Percentiles rank a stretch among this genome's conserved stretches.
Conservation (phyloP, 1,139 yeast species). For the Yamadazyma dendronema region DNA sequence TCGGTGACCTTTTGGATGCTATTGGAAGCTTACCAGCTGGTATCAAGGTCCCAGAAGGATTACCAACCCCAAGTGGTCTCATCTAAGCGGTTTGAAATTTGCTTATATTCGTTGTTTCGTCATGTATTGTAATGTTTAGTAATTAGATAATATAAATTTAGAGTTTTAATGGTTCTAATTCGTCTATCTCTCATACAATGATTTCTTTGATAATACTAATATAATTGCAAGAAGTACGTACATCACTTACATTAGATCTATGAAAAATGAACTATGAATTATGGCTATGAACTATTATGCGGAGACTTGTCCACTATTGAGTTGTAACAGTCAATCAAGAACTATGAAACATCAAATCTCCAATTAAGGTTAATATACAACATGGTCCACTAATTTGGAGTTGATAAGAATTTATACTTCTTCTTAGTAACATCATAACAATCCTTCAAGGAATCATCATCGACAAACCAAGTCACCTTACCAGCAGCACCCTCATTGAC, state of each 20-base stretch:
- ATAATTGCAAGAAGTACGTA: neutral
- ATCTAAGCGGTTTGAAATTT: slow-evolving; percentile 9
- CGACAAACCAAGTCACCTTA: slow-evolving; percentile 96
- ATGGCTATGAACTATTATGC: no score
- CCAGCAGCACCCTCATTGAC: slow-evolving; percentile 98
- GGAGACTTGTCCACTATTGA: no score
- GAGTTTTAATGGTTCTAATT: neutral
- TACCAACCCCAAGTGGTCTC: slow-evolving; percentile 10
- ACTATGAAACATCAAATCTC: neutral
- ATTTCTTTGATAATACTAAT: no score
- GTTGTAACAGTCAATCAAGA: neutral
- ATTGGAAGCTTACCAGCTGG: slow-evolving; percentile 11
- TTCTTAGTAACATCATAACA: slow-evolving; percentile 71
- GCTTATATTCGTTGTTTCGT: neutral
- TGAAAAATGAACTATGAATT: neutral
- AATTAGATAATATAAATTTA: neutral
- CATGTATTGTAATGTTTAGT: neutral
- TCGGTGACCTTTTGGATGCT: slow-evolving; percentile 11
- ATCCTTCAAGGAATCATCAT: slow-evolving; percentile 89
- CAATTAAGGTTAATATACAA: no score
- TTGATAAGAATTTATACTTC: slow-evolving; percentile 61
- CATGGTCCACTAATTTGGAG: slow-evolving; percentile 8
- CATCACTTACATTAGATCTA: slow-evolving; percentile 1
- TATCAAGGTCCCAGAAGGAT: slow-evolving; percentile 10
- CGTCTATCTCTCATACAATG: neutral